Evolutionary conservation across 495 filamentous ascomycete genomes (phyloP), one percentile per base, ranked within the genome.

Genomic region (Penicillium desertorum): DNA sequence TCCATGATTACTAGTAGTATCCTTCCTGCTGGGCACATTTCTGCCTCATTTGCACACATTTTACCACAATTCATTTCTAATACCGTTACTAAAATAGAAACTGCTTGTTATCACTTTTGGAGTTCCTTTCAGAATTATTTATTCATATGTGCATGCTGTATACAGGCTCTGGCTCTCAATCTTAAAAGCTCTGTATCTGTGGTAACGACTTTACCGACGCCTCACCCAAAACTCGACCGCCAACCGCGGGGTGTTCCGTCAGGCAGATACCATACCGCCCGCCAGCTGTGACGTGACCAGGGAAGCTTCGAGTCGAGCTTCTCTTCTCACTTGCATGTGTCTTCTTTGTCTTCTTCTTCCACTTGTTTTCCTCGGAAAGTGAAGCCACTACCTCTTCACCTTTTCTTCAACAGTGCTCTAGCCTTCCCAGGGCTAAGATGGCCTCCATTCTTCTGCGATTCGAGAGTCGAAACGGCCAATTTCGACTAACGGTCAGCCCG

Each of bases 381-480:
- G 37, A 23, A 30, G 19, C 3, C 49, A 25, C 22, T 22, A 4
- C 2, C 27, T 42, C 5, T 37, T 29, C 17, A 9, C 16, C n/a
- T 50, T 19, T 10, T 11, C 11, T 25, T 8, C 9, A 5, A 8
- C 43, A 23, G n/a, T 17, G 5, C n/a, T 34, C 2, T 39, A 12
- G 4, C 16, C 25, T 36, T 36, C 11, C 25, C 22, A 51, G 20
- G 16, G 20, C 23, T 50, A 61, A 29, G 43, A 82, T 80, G 78
- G 68, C 77, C 19, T 69, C 75, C 30, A 79, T 82, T 49, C 60
- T 82, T 4, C 63, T 83, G 19, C 76, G 80, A 46, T 83, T 83
- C 57, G 77, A 81, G 59, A 80, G 79, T 66, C 80, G 76, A 43
- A 79, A 83, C 57, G 80, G 80, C 53, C 80, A 83, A 64, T 83